These are phyloP conservation scores for Sonneratia caseolaris DNA, from an alignment of 345 rosid genomes.

Conservation along the genomic window DNA sequence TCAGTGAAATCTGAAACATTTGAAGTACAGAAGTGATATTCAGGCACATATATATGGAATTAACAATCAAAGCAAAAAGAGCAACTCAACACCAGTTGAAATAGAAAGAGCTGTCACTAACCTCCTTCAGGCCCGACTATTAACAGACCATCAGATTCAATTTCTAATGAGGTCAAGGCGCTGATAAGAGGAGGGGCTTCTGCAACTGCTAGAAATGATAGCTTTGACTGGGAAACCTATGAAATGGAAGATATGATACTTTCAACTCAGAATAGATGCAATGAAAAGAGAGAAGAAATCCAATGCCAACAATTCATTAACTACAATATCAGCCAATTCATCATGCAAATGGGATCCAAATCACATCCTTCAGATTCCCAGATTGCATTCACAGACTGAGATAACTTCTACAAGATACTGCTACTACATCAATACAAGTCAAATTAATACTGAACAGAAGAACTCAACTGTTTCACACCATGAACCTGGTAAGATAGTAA, in stretches of 20 bases:
- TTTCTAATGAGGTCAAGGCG: slow-evolving; percentile 32
- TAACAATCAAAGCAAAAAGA: neutral
- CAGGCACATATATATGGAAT: neutral
- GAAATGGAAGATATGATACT: neutral
- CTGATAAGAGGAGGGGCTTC: slow-evolving; percentile 65
- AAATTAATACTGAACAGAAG: neutral
- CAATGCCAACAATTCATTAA: neutral
- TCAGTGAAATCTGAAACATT: slow-evolving; percentile 38
- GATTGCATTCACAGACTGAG: neutral
- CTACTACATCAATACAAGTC: neutral
- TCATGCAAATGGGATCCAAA: neutral
- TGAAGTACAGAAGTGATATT: neutral
- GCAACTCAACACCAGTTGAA: neutral
- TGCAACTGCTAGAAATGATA: slow-evolving; percentile 67
- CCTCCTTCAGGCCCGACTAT: slow-evolving; percentile 92
- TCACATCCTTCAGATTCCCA: neutral
- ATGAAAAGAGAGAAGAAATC: neutral
- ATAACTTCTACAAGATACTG: neutral
- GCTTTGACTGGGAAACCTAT: slow-evolving; percentile 55
- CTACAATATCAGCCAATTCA: neutral
- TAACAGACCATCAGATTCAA: slow-evolving; percentile 49
- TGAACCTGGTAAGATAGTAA: neutral
- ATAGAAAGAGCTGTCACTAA: slow-evolving; percentile 15
- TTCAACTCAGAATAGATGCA: neutral
- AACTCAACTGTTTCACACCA: neutral